Evolutionary conservation across 179 eudicot genomes (phyloP).

Genomic region (Gypsophila paniculata): DNA sequence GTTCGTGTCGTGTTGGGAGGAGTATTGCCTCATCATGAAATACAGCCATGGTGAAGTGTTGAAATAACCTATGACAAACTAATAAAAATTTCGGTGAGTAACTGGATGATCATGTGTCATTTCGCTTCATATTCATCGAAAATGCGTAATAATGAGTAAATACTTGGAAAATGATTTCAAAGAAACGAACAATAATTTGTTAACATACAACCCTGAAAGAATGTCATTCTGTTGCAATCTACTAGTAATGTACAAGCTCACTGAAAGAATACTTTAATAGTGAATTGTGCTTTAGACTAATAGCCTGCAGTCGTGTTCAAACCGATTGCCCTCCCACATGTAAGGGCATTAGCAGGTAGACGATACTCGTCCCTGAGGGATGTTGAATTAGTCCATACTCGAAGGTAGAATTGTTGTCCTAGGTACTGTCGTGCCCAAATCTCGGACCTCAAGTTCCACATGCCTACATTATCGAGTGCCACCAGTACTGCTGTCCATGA

Average conservation of each 20-base stretch:
- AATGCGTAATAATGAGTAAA: too few relatives aligned
- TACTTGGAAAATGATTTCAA: too few relatives aligned
- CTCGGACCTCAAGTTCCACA: constrained; percentile 17
- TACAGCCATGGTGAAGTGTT: too few relatives aligned
- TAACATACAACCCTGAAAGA: not conserved
- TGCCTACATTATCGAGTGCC: constrained; percentile 11
- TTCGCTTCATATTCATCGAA: too few relatives aligned
- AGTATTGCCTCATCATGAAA: too few relatives aligned
- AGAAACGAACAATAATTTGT: not conserved
- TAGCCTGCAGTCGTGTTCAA: not conserved
- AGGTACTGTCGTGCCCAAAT: constrained; percentile 14
- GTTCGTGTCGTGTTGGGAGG: too few relatives aligned
- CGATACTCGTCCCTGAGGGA: constrained; percentile 10
- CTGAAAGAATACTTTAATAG: not conserved
- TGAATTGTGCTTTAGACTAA: not conserved
- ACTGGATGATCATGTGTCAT: too few relatives aligned
- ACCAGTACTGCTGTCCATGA: constrained; percentile 12
- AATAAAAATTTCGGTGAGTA: too few relatives aligned
- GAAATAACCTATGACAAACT: too few relatives aligned
- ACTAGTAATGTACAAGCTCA: not conserved
- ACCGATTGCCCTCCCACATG: constrained; percentile 9
- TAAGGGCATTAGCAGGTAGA: constrained; percentile 10
- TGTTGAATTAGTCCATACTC: constrained; percentile 8
- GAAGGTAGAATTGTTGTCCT: constrained; percentile 14
- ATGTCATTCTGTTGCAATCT: not conserved